Evolutionary conservation across 495 filamentous ascomycete species (phyloP).

Genomic region (Penicillium diatomitis): DNA sequence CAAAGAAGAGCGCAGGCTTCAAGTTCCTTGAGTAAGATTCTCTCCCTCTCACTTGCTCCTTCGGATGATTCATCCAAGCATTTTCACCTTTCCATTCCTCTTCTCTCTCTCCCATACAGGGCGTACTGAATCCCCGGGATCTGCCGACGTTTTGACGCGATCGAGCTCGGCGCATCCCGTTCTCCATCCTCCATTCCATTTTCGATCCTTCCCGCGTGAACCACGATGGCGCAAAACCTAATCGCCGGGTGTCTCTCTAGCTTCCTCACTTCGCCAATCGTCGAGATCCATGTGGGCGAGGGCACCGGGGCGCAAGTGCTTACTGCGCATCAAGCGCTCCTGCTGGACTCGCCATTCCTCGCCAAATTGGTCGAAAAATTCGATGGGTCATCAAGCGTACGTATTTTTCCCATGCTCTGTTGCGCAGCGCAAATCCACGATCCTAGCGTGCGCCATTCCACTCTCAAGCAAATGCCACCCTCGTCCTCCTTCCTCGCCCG

Average conservation of each 20-base stretch:
- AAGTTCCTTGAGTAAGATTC: constrained; percentile 29
- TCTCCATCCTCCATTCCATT: background rate
- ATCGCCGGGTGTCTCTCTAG: constrained; percentile 12
- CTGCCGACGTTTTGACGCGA: no score
- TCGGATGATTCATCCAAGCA: no score
- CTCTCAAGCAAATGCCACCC: background rate
- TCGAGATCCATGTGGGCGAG: constrained; percentile 64
- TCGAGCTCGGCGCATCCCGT: background rate
- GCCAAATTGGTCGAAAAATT: constrained; percentile 50
- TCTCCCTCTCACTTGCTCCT: background rate
- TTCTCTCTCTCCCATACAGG: no score
- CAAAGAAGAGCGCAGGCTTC: constrained; percentile 16
- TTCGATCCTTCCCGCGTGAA: background rate
- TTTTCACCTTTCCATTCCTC: no score
- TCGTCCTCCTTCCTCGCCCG: no score
- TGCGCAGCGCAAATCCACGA: no score
- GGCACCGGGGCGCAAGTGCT: constrained; percentile 53
- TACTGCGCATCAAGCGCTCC: constrained; percentile 69
- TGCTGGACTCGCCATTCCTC: constrained; percentile 67
- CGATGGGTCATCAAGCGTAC: constrained; percentile 26
- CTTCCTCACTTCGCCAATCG: constrained; percentile 64
- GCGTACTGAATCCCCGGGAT: no score
- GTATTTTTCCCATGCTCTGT: background rate
- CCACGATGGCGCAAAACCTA: background rate
- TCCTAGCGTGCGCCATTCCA: background rate